These are phyloP conservation scores for Epichloe coenophiala DNA, from an alignment of 2,329 filamentous ascomycete species.

Conservation along the genomic window DNA sequence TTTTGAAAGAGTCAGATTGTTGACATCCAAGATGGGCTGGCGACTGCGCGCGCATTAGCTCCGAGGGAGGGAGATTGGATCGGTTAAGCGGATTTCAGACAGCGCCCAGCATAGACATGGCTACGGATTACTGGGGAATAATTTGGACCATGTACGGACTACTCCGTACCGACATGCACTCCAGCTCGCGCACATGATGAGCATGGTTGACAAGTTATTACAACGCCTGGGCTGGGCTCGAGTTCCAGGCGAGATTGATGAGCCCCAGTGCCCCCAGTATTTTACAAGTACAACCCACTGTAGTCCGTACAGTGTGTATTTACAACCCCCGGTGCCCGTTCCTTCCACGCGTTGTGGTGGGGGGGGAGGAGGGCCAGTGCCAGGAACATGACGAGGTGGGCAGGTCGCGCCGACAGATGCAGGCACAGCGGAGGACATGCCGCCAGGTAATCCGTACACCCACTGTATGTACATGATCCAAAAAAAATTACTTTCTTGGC, in stretches of 20 bases:
- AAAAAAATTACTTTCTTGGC: too few species aligned
- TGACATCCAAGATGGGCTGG: not conserved
- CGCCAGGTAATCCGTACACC: too few species aligned
- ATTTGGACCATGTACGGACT: not conserved
- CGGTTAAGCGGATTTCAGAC: not conserved
- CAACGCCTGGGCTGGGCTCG: not conserved
- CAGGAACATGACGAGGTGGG: not conserved
- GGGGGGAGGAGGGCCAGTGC: not conserved
- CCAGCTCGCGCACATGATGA: not conserved
- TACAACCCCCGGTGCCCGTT: too few species aligned
- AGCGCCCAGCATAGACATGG: slow-evolving; percentile 1
- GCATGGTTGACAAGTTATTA: not conserved
- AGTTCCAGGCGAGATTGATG: not conserved
- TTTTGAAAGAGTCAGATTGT: not conserved
- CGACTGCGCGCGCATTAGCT: not conserved
- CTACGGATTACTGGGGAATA: not conserved
- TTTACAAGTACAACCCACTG: too few species aligned
- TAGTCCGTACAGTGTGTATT: too few species aligned
- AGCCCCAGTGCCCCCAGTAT: not conserved
- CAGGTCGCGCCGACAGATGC: not conserved
- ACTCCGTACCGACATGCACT: not conserved
- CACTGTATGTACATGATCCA: too few species aligned
- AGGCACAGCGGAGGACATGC: too few species aligned
- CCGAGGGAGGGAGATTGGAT: slow-evolving; percentile 5
- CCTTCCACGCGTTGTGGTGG: too few species aligned